Evolutionary conservation across 768 basidiomycete species (phyloP).

Genomic region (Hygrocybe punicea): DNA sequence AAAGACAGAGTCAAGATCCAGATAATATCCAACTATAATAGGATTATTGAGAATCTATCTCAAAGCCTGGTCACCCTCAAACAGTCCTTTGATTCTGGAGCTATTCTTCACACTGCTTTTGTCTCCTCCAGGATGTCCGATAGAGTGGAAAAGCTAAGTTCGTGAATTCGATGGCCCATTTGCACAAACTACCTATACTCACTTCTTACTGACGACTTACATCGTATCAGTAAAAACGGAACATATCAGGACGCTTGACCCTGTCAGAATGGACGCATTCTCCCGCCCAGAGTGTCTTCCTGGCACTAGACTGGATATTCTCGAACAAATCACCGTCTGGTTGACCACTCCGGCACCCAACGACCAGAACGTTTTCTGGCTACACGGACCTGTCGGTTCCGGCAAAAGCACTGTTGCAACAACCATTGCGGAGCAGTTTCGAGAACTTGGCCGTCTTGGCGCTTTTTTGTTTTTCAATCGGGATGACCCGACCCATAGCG

Average conservation of each 20-base stretch:
- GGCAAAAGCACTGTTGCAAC: conserved; percentile 20
- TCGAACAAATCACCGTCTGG: conserved; percentile 11
- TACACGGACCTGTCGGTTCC: conserved; percentile 18
- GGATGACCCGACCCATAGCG: conserved; percentile 4
- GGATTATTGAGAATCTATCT: not conserved
- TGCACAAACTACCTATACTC: too few relatives aligned
- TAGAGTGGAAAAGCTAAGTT: not conserved
- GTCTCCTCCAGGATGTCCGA: not conserved
- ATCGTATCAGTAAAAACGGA: too few relatives aligned
- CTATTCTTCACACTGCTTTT: not conserved
- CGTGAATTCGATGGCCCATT: too few relatives aligned
- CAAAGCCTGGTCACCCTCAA: not conserved
- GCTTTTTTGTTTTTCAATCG: conserved; percentile 17
- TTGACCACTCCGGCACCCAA: conserved; percentile 2
- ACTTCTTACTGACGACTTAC: too few relatives aligned
- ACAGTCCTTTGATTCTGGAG: conserved; percentile 4
- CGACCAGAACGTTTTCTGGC: conserved; percentile 17
- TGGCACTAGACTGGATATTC: conserved; percentile 8
- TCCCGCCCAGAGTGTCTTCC: conserved; percentile 10
- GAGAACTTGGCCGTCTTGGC: conserved; percentile 12
- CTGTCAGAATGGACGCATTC: conserved; percentile 2
- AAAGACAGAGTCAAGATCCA: not conserved
- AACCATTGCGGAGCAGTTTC: conserved; percentile 15
- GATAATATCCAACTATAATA: not conserved
- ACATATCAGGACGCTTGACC: not conserved